phyloP scores from a whole-genome alignment of 2,329 filamentous ascomycete genomes.

The Talaromyces piceae region DNA sequence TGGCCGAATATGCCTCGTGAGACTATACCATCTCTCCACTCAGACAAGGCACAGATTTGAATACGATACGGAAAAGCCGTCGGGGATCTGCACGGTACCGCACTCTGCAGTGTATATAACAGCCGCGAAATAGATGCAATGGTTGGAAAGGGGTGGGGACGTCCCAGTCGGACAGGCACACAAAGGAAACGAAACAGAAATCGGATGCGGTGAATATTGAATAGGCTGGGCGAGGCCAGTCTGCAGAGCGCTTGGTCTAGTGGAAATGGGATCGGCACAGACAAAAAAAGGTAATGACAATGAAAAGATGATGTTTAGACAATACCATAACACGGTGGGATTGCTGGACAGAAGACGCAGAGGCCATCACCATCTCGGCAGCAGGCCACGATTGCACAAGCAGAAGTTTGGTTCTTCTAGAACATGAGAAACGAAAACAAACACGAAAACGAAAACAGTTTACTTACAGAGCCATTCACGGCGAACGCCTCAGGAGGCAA shows the following conservation, averaged over 20 bases:
- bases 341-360: neutral
- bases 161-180: neutral
- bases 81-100: neutral
- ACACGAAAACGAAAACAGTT: neutral
- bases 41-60: neutral
- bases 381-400: too few species aligned
- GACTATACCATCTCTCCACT: neutral
- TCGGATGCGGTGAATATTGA: neutral
- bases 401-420: too few species aligned
- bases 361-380: neutral
- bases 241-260: neutral
- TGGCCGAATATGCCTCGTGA: neutral
- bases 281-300: neutral
- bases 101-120: neutral
- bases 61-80: too few species aligned
- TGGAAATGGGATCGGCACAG: too few species aligned
- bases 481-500: conserved; percentile 8
- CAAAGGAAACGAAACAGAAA: neutral
- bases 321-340: neutral
- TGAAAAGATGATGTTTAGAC: neutral
- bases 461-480: conserved; percentile 3
- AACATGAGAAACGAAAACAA: too few species aligned
- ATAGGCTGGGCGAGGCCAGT: neutral
- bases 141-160: neutral
- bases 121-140: neutral